Evolutionary conservation across 2,329 filamentous ascomycete genomes (phyloP).

Genomic region (Cordyceps tenuipes): DNA sequence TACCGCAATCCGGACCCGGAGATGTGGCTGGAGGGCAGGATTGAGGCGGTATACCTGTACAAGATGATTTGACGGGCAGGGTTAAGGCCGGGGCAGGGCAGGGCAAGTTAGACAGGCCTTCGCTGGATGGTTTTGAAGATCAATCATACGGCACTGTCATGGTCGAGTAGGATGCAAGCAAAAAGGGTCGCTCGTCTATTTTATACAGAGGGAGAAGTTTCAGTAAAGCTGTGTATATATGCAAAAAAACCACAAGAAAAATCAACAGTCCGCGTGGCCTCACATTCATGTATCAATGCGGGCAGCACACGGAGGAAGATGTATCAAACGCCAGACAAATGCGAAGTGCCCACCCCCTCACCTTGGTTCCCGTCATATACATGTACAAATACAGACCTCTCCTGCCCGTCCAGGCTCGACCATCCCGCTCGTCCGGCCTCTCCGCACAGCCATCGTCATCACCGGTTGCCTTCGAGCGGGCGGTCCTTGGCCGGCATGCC

Average conservation of each 20-base stretch:
- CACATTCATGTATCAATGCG: neutral
- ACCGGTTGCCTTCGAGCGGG: constrained; percentile 16
- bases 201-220: constrained; percentile 5
- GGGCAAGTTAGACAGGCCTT: no score
- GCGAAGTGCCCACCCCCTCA: constrained; percentile 1
- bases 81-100: no score
- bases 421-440: neutral
- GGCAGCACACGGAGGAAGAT: neutral
- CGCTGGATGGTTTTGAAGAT: no score
- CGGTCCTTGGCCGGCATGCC: constrained; percentile 39
- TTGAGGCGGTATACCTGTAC: constrained; percentile 19
- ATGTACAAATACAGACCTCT: constrained; percentile 3
- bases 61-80: constrained; percentile 14
- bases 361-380: constrained; percentile 8
- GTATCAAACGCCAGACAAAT: constrained; percentile 12
- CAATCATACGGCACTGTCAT: neutral
- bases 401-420: neutral
- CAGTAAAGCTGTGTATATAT: neutral
- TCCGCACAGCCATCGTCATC: neutral
- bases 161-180: no score
- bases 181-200: neutral
- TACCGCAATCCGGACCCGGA: constrained; percentile 13
- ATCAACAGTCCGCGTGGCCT: neutral
- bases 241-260: neutral
- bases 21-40: constrained; percentile 7